A percentile compares a stretch with the other conserved stretches of the same genome.
phyloP scores from a whole-genome alignment of 441 rosid genomes.

The Sinapis alba region DNA sequence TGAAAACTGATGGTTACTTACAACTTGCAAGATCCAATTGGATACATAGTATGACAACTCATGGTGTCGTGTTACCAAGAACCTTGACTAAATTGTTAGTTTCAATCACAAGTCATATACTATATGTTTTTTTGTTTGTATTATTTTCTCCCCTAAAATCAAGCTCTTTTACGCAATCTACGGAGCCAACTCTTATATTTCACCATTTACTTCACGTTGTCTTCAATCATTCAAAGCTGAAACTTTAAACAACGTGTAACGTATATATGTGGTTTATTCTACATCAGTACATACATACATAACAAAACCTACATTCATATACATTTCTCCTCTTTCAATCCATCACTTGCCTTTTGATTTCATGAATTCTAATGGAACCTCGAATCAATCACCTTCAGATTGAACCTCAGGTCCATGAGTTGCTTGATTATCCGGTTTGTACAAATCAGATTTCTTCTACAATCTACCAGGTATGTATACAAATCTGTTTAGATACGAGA shows the following conservation, averaged over 20 bases:
- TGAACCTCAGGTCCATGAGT: constrained; percentile 23
- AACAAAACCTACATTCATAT: not conserved
- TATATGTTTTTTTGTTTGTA: constrained; percentile 24
- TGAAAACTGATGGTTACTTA: constrained; percentile 25
- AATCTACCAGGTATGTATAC: constrained; percentile 45
- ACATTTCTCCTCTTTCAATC: constrained; percentile 15
- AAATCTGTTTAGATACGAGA: not conserved
- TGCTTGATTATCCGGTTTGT: constrained; percentile 43
- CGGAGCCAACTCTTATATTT: constrained; percentile 47
- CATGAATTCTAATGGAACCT: constrained; percentile 22
- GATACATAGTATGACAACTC: constrained; percentile 27
- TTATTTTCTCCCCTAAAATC: constrained; percentile 20
- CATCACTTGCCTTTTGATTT: constrained; percentile 15
- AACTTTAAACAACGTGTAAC: constrained; percentile 26
- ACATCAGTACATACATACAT: not conserved
- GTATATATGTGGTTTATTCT: constrained; percentile 9
- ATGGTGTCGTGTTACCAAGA: constrained; percentile 35
- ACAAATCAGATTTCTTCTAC: constrained; percentile 46
- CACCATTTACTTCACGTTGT: constrained; percentile 49
- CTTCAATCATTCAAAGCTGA: constrained; percentile 29
- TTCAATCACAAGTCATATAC: constrained; percentile 4
- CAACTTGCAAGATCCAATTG: constrained; percentile 33
- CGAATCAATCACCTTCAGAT: constrained; percentile 21
- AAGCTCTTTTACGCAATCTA: constrained; percentile 45
- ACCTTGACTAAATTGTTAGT: constrained; percentile 26